Evolutionary conservation across 768 basidiomycete genomes (phyloP).

Genomic region (Lentinula boryana): DNA sequence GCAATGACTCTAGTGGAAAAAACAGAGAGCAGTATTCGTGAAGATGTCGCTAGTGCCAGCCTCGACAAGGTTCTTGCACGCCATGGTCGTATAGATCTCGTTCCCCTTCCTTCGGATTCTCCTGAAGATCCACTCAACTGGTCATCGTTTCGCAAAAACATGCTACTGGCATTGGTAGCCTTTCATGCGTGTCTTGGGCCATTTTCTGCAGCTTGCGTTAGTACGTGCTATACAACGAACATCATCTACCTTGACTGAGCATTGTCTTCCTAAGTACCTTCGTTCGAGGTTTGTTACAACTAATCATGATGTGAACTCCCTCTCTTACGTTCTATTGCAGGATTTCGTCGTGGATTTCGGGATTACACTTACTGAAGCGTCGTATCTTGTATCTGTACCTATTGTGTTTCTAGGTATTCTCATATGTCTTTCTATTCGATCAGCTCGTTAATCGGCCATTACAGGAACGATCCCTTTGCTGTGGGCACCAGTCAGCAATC

Average conservation of each 20-base stretch:
- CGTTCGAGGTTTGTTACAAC: not conserved
- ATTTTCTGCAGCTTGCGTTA: not conserved
- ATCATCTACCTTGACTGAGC: not conserved
- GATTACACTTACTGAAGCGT: not conserved
- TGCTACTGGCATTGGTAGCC: not conserved
- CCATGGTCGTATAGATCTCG: not conserved
- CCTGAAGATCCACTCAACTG: conserved; percentile 1
- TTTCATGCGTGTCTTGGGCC: conserved; percentile 1
- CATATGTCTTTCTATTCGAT: too few relatives aligned
- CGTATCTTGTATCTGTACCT: not conserved
- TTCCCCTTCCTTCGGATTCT: not conserved
- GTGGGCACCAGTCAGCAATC: not conserved
- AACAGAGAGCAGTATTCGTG: not conserved
- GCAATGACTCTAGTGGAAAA: not conserved
- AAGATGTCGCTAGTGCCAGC: not conserved
- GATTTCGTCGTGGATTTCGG: not conserved
- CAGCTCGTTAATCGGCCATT: too few relatives aligned
- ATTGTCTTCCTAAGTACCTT: not conserved
- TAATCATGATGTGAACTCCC: not conserved
- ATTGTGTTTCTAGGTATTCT: not conserved
- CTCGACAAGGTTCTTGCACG: not conserved
- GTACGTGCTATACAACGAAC: not conserved
- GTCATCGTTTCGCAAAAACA: conserved; percentile 1
- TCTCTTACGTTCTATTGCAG: not conserved
- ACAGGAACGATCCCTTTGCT: not conserved